phyloP scores from a whole-genome alignment of 805 yeast species.

The Komagataella pastoris region DNA sequence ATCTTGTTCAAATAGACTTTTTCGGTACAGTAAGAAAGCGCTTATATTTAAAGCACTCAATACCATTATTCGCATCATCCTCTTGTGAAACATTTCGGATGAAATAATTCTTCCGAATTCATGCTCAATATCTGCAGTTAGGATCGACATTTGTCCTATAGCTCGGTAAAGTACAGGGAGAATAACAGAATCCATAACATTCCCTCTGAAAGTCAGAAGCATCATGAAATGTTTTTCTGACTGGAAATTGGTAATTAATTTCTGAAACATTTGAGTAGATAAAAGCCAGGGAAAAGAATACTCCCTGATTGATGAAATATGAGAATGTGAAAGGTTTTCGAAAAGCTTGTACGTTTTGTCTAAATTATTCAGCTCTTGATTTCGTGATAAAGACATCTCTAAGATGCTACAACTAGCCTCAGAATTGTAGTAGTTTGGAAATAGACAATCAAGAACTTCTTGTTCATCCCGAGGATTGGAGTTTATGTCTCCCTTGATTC shows the following conservation, averaged over 20 bases:
- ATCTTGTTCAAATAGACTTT: not conserved
- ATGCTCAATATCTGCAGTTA: slow-evolving; percentile 1
- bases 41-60: slow-evolving; percentile 13
- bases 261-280: not conserved
- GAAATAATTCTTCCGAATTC: slow-evolving; percentile 3
- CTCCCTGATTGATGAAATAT: not conserved
- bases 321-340: not conserved
- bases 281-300: not conserved
- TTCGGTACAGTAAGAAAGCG: slow-evolving; percentile 5
- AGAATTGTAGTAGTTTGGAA: slow-evolving; percentile 5
- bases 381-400: slow-evolving; percentile 9
- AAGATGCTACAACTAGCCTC: not conserved
- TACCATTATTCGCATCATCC: slow-evolving; percentile 13
- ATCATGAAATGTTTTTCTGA: slow-evolving; percentile 10
- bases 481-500: slow-evolving; percentile 11
- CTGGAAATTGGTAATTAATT: slow-evolving; percentile 2
- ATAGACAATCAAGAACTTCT: slow-evolving; percentile 10
- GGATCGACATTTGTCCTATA: slow-evolving; percentile 12
- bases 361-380: slow-evolving; percentile 5
- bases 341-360: not conserved
- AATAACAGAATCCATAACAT: slow-evolving; percentile 11
- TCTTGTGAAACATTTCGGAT: slow-evolving; percentile 8
- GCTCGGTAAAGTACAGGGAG: slow-evolving; percentile 12
- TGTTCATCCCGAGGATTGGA: slow-evolving; percentile 9
- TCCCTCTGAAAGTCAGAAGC: slow-evolving; percentile 1